Conservation (phyloP, 2,329 filamentous ascomycete genomes). For the Talaromyces sp. region DNA sequence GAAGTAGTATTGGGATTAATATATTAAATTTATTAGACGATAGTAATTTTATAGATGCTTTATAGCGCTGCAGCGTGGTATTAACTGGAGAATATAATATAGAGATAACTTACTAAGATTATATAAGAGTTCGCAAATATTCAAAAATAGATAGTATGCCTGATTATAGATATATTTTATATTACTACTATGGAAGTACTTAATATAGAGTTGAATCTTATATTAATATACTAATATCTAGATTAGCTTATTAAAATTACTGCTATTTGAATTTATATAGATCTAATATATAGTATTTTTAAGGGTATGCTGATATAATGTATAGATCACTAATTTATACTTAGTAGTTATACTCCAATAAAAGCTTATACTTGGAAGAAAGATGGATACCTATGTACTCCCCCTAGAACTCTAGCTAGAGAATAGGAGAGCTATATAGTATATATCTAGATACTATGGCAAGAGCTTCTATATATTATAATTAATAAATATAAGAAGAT, state of each 20-base stretch:
- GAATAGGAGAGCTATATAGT: neutral
- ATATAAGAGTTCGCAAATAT: neutral
- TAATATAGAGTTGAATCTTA: neutral
- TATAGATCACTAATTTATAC: neutral
- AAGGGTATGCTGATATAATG: neutral
- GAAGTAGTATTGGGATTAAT: neutral
- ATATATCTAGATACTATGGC: neutral
- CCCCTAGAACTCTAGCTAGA: neutral
- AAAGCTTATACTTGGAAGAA: neutral
- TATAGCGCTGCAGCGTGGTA: too few relatives aligned
- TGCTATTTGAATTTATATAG: neutral
- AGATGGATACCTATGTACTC: neutral
- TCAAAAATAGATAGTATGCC: neutral
- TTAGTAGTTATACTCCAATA: neutral
- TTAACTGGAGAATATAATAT: too few relatives aligned
- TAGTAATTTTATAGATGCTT: neutral
- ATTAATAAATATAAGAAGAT: neutral
- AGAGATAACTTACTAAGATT: neutral
- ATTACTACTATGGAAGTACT: neutral
- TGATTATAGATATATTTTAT: neutral
- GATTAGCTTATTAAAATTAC: too few relatives aligned
- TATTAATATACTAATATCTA: neutral
- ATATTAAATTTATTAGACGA: neutral
- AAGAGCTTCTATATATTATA: neutral
- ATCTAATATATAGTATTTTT: neutral